A percentile compares a stretch with the other conserved stretches of the same genome.
Conservation (phyloP, 345 rosid genomes). For the Hypericum androsaemum region DNA sequence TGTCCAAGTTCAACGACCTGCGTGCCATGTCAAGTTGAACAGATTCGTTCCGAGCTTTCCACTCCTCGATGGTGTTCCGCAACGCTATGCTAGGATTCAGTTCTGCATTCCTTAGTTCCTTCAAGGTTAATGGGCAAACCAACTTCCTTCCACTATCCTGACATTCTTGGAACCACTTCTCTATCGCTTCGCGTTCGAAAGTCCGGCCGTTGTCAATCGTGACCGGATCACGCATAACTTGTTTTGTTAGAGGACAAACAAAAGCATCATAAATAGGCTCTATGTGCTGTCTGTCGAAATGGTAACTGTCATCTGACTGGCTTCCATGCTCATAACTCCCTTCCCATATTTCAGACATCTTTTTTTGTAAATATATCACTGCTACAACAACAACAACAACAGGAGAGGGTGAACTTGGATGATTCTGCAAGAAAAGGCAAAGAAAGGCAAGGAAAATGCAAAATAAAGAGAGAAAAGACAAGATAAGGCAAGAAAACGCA, state of each 20-base stretch:
- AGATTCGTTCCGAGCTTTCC: slow-evolving; percentile 87
- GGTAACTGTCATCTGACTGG: slow-evolving; percentile 66
- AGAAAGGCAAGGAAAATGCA: too few relatives aligned
- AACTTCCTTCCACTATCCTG: slow-evolving; percentile 41
- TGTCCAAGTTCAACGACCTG: slow-evolving; percentile 44
- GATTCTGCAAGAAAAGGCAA: too few relatives aligned
- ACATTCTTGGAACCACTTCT: slow-evolving; percentile 80
- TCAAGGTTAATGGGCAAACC: slow-evolving; percentile 70
- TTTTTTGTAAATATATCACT: slow-evolving; percentile 13
- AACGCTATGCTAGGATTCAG: slow-evolving; percentile 75
- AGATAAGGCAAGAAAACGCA: too few relatives aligned
- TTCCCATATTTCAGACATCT: slow-evolving; percentile 69
- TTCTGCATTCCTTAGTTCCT: slow-evolving; percentile 49
- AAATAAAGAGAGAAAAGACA: too few relatives aligned
- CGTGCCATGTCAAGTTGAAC: slow-evolving; percentile 78
- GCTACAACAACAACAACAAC: slow-evolving; percentile 1
- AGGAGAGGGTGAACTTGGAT: background rate
- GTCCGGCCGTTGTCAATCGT: slow-evolving; percentile 76
- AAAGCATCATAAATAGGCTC: slow-evolving; percentile 83
- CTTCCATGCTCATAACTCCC: slow-evolving; percentile 51
- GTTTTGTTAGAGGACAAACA: slow-evolving; percentile 85
- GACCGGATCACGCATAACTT: slow-evolving; percentile 86
- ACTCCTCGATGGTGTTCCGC: slow-evolving; percentile 81
- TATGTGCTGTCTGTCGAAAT: slow-evolving; percentile 44
- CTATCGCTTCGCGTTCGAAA: slow-evolving; percentile 86